These are phyloP conservation scores for Picocystis salinarum DNA, from an alignment of 139 green algal genomes.

Conservation along the genomic window DNA sequence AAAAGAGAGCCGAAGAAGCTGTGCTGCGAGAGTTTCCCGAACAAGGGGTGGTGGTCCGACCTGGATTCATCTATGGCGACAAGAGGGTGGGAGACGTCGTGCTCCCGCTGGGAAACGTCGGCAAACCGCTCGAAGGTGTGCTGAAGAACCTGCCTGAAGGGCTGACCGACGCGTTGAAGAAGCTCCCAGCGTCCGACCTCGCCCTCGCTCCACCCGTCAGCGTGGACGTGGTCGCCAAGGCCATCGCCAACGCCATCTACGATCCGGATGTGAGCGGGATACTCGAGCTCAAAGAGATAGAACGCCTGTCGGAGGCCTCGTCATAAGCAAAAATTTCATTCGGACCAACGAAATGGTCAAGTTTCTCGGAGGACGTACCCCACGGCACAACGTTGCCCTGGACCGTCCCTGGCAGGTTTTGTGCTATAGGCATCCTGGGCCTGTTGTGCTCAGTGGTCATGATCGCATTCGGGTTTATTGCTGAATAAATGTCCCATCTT, in stretches of 20 bases:
- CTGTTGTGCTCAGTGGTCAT: no score
- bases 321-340: no score
- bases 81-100: conserved; percentile 8
- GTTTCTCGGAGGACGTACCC: no score
- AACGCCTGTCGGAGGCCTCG: no score
- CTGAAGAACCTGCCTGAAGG: conserved; percentile 5
- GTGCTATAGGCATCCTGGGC: no score
- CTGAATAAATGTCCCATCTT: conserved; percentile 28
- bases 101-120: conserved; percentile 11
- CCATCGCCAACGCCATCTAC: conserved; percentile 10
- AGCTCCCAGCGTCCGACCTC: conserved; percentile 14
- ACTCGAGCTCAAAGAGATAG: no score
- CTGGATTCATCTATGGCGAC: conserved; percentile 19
- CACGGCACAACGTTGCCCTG: no score
- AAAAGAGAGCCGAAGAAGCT: no score
- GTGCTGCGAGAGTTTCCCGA: no score
- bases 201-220: conserved; percentile 14
- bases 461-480: conserved; percentile 1
- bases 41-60: conserved; percentile 15
- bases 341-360: no score
- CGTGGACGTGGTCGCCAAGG: conserved; percentile 14
- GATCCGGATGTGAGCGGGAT: no score
- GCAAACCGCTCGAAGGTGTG: conserved; percentile 11
- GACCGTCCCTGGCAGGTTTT: no score
- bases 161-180: conserved; percentile 2